Conservation (phyloP, 2,329 filamentous ascomycete species). For the Trichoderma aggressivum region DNA sequence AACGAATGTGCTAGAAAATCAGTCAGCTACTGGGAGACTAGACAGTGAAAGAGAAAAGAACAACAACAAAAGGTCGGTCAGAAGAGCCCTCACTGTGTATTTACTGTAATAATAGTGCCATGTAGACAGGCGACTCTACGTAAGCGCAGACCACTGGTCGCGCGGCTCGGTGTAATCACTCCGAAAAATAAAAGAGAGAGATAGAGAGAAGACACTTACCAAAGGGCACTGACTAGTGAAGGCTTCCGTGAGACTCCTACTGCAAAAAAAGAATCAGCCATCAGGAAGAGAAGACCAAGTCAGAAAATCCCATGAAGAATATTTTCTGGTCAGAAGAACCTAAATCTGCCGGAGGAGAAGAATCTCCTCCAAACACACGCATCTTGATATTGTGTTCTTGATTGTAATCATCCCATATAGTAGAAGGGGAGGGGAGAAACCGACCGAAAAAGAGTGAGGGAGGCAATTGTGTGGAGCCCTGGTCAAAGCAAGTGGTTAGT, state of each 20-base stretch:
- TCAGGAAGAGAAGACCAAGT: background rate
- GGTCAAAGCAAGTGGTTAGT: background rate
- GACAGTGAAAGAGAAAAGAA: background rate
- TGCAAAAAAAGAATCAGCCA: background rate
- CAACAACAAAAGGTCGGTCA: background rate
- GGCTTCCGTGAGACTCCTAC: background rate
- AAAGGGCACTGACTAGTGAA: background rate
- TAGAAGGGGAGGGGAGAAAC: background rate
- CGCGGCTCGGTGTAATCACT: background rate
- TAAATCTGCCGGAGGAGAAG: background rate
- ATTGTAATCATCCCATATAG: background rate
- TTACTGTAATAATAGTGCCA: background rate
- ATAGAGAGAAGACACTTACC: background rate
- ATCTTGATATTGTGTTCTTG: background rate
- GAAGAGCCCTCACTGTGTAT: background rate
- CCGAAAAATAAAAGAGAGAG: background rate
- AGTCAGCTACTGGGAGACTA: background rate
- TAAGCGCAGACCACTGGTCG: background rate
- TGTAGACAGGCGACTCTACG: background rate
- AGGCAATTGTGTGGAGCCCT: background rate
- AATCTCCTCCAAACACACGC: too few species aligned
- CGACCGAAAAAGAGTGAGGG: background rate
- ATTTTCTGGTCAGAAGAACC: background rate
- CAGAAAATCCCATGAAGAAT: background rate
- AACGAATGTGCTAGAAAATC: background rate